Evolutionary conservation across 768 basidiomycete genomes (phyloP).

Genomic region (Auricularia sp.): DNA sequence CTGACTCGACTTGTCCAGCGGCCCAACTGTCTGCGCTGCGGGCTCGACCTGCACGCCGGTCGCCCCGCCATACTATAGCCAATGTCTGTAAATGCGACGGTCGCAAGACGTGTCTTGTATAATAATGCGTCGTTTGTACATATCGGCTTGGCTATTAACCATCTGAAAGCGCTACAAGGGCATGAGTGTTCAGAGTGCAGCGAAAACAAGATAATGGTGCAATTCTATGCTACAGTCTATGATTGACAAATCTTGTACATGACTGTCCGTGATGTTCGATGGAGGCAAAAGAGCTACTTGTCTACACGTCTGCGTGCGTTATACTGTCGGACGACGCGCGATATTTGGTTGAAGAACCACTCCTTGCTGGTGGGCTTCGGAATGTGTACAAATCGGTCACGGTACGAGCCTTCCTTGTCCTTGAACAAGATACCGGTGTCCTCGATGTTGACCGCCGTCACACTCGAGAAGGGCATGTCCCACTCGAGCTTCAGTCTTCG

Average conservation of each 20-base stretch:
- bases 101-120: too few relatives aligned
- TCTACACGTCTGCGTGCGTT: neutral
- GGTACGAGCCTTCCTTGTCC: slow-evolving; percentile 65
- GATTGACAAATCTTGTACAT: too few relatives aligned
- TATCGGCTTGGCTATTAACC: too few relatives aligned
- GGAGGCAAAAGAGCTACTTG: neutral
- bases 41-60: slow-evolving; percentile 8
- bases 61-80: too few relatives aligned
- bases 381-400: slow-evolving; percentile 69
- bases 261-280: too few relatives aligned
- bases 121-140: too few relatives aligned
- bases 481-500: slow-evolving; percentile 78
- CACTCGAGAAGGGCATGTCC: slow-evolving; percentile 81
- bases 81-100: too few relatives aligned
- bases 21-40: slow-evolving; percentile 11
- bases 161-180: too few relatives aligned
- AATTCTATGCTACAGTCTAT: too few relatives aligned
- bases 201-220: too few relatives aligned
- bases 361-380: slow-evolving; percentile 63
- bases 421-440: slow-evolving; percentile 84
- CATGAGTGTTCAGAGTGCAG: too few relatives aligned
- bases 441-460: slow-evolving; percentile 82
- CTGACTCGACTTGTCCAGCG: neutral
- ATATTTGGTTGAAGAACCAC: slow-evolving; percentile 76
- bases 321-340: slow-evolving; percentile 14